These are phyloP conservation scores for Sporobolomyces roseus DNA, from an alignment of 768 basidiomycete species.

Conservation along the genomic window DNA sequence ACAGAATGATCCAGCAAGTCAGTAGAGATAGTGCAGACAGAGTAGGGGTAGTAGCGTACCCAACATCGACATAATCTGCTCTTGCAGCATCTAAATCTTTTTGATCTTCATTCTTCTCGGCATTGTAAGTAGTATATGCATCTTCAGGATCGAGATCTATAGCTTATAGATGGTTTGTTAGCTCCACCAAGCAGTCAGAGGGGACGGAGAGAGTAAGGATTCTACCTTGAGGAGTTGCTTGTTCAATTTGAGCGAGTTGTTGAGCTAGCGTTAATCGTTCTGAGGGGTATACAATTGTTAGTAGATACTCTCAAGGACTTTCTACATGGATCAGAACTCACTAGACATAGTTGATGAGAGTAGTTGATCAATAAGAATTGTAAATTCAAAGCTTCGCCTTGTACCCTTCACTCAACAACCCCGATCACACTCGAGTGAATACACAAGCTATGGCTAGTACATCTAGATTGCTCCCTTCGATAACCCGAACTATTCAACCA, in stretches of 20 bases:
- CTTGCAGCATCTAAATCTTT: conserved; percentile 52
- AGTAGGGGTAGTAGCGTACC: too few relatives aligned
- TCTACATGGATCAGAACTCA: neutral
- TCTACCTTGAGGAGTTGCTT: conserved; percentile 68
- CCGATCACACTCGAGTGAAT: too few relatives aligned
- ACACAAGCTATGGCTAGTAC: too few relatives aligned
- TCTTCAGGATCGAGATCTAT: conserved; percentile 75
- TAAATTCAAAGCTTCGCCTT: neutral
- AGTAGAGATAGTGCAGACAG: too few relatives aligned
- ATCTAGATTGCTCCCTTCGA: too few relatives aligned
- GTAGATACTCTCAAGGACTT: neutral
- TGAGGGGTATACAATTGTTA: conserved; percentile 11
- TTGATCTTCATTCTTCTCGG: conserved; percentile 50
- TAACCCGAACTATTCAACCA: neutral
- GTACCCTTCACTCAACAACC: neutral
- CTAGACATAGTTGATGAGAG: neutral
- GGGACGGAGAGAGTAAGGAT: conserved; percentile 46
- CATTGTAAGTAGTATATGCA: conserved; percentile 53
- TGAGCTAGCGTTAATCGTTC: conserved; percentile 53
- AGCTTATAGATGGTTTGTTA: neutral
- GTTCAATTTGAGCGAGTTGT: conserved; percentile 75
- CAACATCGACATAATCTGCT: conserved; percentile 81
- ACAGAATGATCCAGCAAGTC: neutral
- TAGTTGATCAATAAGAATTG: neutral
- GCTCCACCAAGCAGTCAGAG: conserved; percentile 12